Percentiles rank a stretch among this genome's conserved stretches.
Evolutionary conservation across 306 rosid genomes (phyloP).

Genomic region (Rosa rugosa): DNA sequence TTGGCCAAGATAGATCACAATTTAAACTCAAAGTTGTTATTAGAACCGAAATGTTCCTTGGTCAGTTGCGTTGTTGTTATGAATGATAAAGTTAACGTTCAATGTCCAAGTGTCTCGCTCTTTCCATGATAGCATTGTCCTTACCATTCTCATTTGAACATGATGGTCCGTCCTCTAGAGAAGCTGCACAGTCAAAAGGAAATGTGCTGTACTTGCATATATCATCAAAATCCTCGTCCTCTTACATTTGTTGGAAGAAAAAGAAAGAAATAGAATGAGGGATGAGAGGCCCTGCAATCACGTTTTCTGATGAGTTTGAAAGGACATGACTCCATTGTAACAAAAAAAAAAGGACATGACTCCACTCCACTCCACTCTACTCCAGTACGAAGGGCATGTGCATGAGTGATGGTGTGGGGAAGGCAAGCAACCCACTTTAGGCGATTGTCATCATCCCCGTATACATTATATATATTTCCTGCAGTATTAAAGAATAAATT

Average conservation of each 20-base stretch:
- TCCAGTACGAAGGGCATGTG: conserved; percentile 65
- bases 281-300: neutral
- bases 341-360: conserved; percentile 54
- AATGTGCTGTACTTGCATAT: neutral
- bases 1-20: too few species aligned
- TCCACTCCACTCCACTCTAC: conserved; percentile 48
- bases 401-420: conserved; percentile 68
- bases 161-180: neutral
- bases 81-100: too few species aligned
- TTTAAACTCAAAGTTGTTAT: neutral
- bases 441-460: conserved; percentile 41
- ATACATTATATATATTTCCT: neutral
- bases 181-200: neutral
- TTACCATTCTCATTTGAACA: neutral
- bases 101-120: neutral
- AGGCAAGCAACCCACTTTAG: conserved; percentile 31
- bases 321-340: conserved; percentile 72
- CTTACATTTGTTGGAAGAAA: neutral
- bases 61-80: too few species aligned
- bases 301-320: neutral
- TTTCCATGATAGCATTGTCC: neutral
- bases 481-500: conserved; percentile 16
- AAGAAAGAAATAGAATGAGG: neutral
- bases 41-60: too few species aligned
- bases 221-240: neutral